These are phyloP conservation scores for Beauveria australis DNA, from an alignment of 2,329 filamentous ascomycete species.

Conservation along the genomic window DNA sequence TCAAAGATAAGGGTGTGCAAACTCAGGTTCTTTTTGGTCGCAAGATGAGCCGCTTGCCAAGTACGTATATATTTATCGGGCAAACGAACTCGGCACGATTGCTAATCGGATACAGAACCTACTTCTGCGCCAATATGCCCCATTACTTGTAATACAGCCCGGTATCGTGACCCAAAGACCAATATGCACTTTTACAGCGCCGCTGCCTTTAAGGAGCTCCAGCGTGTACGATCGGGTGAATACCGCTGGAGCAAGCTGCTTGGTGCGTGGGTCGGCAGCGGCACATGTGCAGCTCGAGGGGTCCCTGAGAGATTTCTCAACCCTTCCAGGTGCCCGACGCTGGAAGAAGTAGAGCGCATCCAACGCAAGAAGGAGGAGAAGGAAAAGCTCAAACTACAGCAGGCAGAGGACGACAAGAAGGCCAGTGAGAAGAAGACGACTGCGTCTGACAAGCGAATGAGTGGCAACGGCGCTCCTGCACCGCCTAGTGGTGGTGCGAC, in stretches of 20 bases:
- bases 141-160: constrained; percentile 74
- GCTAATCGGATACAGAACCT: constrained; percentile 32
- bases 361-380: constrained; percentile 16
- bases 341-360: constrained; percentile 18
- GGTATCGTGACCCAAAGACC: constrained; percentile 78
- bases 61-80: constrained; percentile 27
- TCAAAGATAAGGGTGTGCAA: constrained; percentile 49
- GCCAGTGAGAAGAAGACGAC: constrained; percentile 12
- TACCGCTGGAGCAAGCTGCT: constrained; percentile 77
- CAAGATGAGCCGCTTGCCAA: constrained; percentile 49
- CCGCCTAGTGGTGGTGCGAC: not conserved
- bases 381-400: constrained; percentile 9
- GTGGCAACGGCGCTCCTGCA: not conserved
- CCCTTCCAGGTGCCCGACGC: constrained; percentile 18
- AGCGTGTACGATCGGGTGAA: constrained; percentile 61
- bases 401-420: constrained; percentile 10
- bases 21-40: constrained; percentile 51
- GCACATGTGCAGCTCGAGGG: constrained; percentile 56
- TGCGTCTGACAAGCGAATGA: not conserved
- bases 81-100: not conserved
- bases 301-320: constrained; percentile 70
- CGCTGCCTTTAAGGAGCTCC: constrained; percentile 74
- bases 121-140: constrained; percentile 55
- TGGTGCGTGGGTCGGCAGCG: constrained; percentile 73
- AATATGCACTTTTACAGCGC: constrained; percentile 73